Conservation (phyloP, 2,329 filamentous ascomycete species). For the Zalaria obscura region DNA sequence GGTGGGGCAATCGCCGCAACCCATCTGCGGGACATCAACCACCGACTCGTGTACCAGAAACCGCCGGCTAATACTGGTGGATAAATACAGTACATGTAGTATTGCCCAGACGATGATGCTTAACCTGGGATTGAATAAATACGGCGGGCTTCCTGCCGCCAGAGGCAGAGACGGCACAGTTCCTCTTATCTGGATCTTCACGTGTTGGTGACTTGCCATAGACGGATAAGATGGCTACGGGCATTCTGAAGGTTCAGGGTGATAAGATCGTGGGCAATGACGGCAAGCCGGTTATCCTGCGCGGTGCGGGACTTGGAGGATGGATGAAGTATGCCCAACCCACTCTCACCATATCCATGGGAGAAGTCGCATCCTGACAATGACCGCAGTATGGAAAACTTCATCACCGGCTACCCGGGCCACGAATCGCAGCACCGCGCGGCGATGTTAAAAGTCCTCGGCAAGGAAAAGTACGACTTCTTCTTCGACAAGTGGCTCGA, state of each 20-base stretch:
- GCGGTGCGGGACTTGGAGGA: constrained; percentile 31
- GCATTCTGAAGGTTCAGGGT: constrained; percentile 27
- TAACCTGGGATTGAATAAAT: too few species aligned
- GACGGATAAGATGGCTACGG: constrained; percentile 13
- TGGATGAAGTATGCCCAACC: constrained; percentile 25
- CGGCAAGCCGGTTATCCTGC: constrained; percentile 32
- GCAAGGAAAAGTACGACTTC: constrained; percentile 42
- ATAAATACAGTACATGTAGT: too few species aligned
- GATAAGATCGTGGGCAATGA: constrained; percentile 31
- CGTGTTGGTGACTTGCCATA: not conserved
- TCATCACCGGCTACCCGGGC: constrained; percentile 48
- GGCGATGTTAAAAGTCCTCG: constrained; percentile 38
- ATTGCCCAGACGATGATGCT: too few species aligned
- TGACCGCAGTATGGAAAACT: constrained; percentile 39
- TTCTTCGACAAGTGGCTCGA: constrained; percentile 45
- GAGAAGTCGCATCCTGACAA: not conserved
- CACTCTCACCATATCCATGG: not conserved
- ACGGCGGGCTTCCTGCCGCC: too few species aligned
- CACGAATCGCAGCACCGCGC: constrained; percentile 43
- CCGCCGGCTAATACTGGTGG: too few species aligned
- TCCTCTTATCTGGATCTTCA: too few species aligned
- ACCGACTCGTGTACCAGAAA: too few species aligned
- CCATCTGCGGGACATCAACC: too few species aligned
- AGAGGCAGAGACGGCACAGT: too few species aligned
- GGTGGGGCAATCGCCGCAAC: too few species aligned